Conservation (phyloP, 345 rosid species). For the Isatis tinctoria region DNA sequence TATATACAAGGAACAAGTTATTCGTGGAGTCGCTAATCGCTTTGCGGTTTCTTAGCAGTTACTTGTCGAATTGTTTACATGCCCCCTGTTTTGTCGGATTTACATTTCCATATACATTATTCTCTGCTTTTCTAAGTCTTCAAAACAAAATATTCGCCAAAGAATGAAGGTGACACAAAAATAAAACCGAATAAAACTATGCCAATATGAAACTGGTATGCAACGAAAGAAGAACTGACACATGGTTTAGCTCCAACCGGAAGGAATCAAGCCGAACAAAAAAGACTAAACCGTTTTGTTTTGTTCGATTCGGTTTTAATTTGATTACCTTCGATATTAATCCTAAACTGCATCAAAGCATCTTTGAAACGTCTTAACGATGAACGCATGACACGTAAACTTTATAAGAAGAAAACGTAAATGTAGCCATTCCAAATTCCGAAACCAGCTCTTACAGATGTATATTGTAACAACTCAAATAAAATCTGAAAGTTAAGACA, state of each 20-base stretch:
- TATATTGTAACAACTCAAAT: constrained; percentile 10
- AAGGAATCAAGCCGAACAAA: background rate
- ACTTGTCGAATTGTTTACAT: constrained; percentile 16
- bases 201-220: background rate
- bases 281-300: background rate
- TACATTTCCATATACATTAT: background rate
- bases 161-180: background rate
- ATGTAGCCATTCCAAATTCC: constrained; percentile 2
- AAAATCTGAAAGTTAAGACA: background rate
- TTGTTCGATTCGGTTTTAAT: background rate
- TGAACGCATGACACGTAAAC: background rate
- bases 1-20: constrained; percentile 24
- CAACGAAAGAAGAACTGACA: too few relatives aligned
- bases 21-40: constrained; percentile 1
- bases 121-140: background rate
- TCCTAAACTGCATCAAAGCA: background rate
- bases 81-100: background rate
- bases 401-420: background rate
- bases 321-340: background rate
- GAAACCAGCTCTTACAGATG: constrained; percentile 14
- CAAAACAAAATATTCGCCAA: background rate
- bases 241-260: background rate
- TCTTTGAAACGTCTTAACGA: background rate
- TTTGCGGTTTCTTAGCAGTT: constrained; percentile 13
- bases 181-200: too few relatives aligned